Evolutionary conservation across 768 basidiomycete species (phyloP), one percentile per base, ranked within the genome.

Genomic region (Neoboletus subvelutipes): DNA sequence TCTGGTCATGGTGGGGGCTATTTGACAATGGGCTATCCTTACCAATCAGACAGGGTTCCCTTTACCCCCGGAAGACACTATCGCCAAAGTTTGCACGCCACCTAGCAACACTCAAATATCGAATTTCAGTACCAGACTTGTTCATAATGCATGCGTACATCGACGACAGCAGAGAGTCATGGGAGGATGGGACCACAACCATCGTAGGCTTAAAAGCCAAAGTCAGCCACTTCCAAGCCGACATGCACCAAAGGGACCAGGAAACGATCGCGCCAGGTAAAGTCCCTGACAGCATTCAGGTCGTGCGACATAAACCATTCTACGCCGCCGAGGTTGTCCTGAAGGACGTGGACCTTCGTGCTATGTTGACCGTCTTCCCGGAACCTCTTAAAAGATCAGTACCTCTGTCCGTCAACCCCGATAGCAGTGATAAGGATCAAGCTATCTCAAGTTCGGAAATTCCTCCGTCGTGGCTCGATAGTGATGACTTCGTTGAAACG

Each of bases 211-310:
- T 95, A 37, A 98, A 98, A 70, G 90, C 84, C 18, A 80, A 86
- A 65, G 83, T 95, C 37, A 85, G 86, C 36, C 82, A 85, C 47
- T 85, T 97, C 67, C 86, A 89, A 60, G 92, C 89, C 45, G 95
- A 98, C 67, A 81, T 95, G 76, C 95, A 98, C 70, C 94, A 97
- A 73, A 81, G 94, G 50, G 88, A 90, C 58, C 89, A 94, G 74
- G 92, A 95, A 75, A 80, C 81, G 9, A 76, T 76, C 1, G 80
- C 86, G 1, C 75, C 78, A 9, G 84, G 85, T n/a, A 75, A 77
- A 51, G 73, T 79, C 47, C 78, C 85, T 8, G 75, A 83, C 24
- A 79, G 81, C n/a, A 78, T 77, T 20, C 86, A 86, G 66, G 77
- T 80, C 5, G 74, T 85, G 7, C 80, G 83, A 10, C 87, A 88